phyloP scores from a whole-genome alignment of 768 basidiomycete species.

The Collybia sordida region DNA sequence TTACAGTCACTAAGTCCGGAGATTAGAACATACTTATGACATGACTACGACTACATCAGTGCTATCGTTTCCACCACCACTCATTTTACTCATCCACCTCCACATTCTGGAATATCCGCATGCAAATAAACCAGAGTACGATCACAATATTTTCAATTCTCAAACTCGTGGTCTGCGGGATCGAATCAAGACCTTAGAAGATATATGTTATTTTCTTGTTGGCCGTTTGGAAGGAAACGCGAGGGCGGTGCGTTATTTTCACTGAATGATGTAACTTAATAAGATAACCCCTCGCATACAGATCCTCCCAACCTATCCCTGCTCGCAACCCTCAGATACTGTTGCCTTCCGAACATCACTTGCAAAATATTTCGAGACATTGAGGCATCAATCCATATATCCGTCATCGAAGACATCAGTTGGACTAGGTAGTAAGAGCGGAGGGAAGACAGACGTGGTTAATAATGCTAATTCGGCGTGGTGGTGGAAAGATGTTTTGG shows the following conservation, averaged over 20 bases:
- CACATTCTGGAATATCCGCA: conserved; percentile 52
- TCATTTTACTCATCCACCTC: conserved; percentile 51
- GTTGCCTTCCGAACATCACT: conserved; percentile 51
- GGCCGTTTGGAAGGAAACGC: conserved; percentile 37
- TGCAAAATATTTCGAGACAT: conserved; percentile 47
- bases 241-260: conserved; percentile 21
- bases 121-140: conserved; percentile 47
- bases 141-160: conserved; percentile 46
- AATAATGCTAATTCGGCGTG: conserved; percentile 20
- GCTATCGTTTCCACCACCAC: conserved; percentile 35
- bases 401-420: conserved; percentile 19
- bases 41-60: conserved; percentile 17
- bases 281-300: conserved; percentile 14
- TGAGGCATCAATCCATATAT: conserved; percentile 40
- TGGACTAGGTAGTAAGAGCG: conserved; percentile 14
- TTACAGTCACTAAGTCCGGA: too few species aligned
- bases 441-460: conserved; percentile 4
- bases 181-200: conserved; percentile 51
- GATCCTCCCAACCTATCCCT: conserved; percentile 53
- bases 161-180: conserved; percentile 46
- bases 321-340: conserved; percentile 49
- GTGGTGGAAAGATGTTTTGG: conserved; percentile 62
- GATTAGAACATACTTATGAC: background rate
- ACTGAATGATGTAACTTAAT: background rate
- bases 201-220: conserved; percentile 49